Base-by-base conservation (phyloP, 306 rosid species). In the Cicer bijugum region DNA sequence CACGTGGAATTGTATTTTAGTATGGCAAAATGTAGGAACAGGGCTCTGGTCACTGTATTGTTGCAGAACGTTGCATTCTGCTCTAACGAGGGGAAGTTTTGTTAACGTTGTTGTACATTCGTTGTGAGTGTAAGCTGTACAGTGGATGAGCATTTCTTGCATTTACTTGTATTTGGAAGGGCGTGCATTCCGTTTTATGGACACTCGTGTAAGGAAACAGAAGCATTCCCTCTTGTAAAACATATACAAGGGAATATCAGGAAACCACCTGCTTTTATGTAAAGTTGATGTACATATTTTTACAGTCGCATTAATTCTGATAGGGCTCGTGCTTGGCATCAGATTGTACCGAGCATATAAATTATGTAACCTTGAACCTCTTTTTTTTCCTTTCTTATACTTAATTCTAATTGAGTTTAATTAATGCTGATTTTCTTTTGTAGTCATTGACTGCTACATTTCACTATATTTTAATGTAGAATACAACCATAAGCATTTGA, bases 101-200 rank as follows among this genome's bases (percentile, higher is more conserved):
- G 89, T 74, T 80, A 45, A 57, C 84, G 58, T 72, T 83, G 85
- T 81, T 87, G 96, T 87, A 91, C 80, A 85, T 90, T 90, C 87
- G 57, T 80, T 80, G 53, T 82, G 85, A 83, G 85, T 75, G 82
- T 80, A 80, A 79, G 85, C 71, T 91, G 97, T 91, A 91, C 85
- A 89, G 91, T 86, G 91, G 75, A 85, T 72, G 91, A 78, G 82
- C 81, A 86, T 85, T 82, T 74, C 45, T 80, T 88, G 78, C 87
- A 59, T 80, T 85, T 77, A 46, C 80, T 43, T 86, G 90, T 81
- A 71, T 67, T 81, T 53, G 82, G 81, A 79, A 71, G 81, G 91
- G 76, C 79, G 55, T 82, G 79, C 61, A 52, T 82, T 80, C 72
- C 63, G 48, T 69, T 80, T 53, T 53, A 64, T n/a, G 57, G 62